Conservation (phyloP, 202 grass and related monocot genomes). For the Elaeis oleifera region DNA sequence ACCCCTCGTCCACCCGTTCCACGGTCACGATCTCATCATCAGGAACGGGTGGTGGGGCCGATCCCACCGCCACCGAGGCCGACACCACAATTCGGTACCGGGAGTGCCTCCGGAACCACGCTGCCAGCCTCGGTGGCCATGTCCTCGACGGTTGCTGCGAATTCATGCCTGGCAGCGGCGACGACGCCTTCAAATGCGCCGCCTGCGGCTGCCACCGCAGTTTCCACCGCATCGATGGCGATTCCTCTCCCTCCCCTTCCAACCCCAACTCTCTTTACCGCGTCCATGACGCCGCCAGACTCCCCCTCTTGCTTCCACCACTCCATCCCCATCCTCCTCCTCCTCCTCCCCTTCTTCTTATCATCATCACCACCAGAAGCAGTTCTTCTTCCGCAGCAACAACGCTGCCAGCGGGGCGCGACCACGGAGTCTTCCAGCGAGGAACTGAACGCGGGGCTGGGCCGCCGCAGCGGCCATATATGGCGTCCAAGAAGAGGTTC, state of each 20-base stretch:
- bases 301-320: no score
- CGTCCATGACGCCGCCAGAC: no score
- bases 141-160: background rate
- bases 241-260: no score
- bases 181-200: background rate
- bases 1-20: no score
- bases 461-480: background rate
- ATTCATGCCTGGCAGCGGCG: background rate
- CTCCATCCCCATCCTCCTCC: background rate
- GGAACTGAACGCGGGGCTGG: conserved; percentile 1
- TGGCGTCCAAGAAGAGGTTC: conserved; percentile 27
- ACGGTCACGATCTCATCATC: no score
- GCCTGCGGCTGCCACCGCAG: background rate
- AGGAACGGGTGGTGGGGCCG: no score
- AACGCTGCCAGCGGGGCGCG: background rate
- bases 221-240: background rate
- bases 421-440: conserved; percentile 22
- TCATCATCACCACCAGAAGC: background rate
- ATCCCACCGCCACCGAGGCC: no score
- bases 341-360: background rate
- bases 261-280: no score
- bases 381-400: background rate
- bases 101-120: background rate
- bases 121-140: background rate
- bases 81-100: background rate